A percentile compares a stretch with the other conserved stretches of the same genome.
These are phyloP conservation scores for Phytophthora agathidicida DNA, from an alignment of 352 stramenopile species.

Conservation along the genomic window DNA sequence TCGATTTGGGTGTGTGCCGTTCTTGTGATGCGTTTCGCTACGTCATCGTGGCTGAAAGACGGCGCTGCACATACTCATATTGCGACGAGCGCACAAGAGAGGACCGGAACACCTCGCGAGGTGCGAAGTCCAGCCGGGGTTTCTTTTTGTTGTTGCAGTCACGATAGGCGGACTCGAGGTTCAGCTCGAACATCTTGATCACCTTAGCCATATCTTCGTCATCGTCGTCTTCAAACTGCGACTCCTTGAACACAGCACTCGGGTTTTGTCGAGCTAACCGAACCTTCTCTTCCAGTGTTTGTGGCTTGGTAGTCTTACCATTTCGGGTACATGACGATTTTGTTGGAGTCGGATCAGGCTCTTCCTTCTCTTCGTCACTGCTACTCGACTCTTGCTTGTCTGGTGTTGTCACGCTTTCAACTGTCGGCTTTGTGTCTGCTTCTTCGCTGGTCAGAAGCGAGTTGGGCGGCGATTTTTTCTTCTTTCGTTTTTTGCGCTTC, in stretches of 20 bases:
- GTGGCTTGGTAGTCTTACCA: slow-evolving; percentile 14
- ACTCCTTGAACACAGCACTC: slow-evolving; percentile 82
- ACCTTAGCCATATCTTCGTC: slow-evolving; percentile 78
- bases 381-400: slow-evolving; percentile 28
- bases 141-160: slow-evolving; percentile 67
- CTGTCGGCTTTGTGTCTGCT: slow-evolving; percentile 6
- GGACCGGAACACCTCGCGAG: slow-evolving; percentile 78
- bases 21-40: slow-evolving; percentile 16
- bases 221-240: slow-evolving; percentile 82
- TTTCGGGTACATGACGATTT: slow-evolving; percentile 11
- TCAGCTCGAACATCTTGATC: slow-evolving; percentile 79
- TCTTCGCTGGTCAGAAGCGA: slow-evolving; percentile 23
- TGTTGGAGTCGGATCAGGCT: slow-evolving; percentile 9
- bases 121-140: slow-evolving; percentile 68
- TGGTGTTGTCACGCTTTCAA: neutral
- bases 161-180: slow-evolving; percentile 74
- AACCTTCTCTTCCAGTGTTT: slow-evolving; percentile 67
- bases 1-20: slow-evolving; percentile 6
- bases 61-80: slow-evolving; percentile 35
- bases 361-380: slow-evolving; percentile 36
- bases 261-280: slow-evolving; percentile 69
- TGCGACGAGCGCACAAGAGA: slow-evolving; percentile 39
- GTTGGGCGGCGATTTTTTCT: slow-evolving; percentile 54
- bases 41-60: slow-evolving; percentile 38
- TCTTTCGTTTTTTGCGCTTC: slow-evolving; percentile 81